Percentiles rank a stretch among this genome's conserved stretches.
These are phyloP conservation scores for Clarkia xantiana DNA, from an alignment of 345 rosid genomes.

Conservation along the genomic window DNA sequence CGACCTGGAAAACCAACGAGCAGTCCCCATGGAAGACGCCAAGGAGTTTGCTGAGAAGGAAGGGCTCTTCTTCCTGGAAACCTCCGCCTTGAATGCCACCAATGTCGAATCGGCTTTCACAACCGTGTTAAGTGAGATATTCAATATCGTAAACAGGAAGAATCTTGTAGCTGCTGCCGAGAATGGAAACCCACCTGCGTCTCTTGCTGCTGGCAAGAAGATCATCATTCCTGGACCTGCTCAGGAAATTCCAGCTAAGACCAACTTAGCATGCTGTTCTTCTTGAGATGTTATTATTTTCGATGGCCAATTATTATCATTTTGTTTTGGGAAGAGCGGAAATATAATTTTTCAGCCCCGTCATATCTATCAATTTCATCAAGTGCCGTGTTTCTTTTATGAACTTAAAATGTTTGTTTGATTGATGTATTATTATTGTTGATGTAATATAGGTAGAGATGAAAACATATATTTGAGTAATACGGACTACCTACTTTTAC, in stretches of 20 bases:
- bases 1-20: conserved; percentile 31
- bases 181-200: conserved; percentile 12
- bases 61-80: conserved; percentile 33
- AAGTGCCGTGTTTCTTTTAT: too few species aligned
- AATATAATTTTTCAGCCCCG: too few species aligned
- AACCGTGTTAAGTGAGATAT: conserved; percentile 16
- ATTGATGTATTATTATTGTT: too few species aligned
- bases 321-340: too few species aligned
- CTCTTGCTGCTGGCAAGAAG: conserved; percentile 17
- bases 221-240: conserved; percentile 14
- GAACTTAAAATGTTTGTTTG: too few species aligned
- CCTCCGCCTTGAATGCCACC: conserved; percentile 30
- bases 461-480: too few species aligned
- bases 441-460: too few species aligned
- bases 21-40: conserved; percentile 23
- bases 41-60: conserved; percentile 29
- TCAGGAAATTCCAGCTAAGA: conserved; percentile 13
- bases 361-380: too few species aligned
- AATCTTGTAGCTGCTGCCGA: conserved; percentile 9
- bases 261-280: conserved; percentile 10
- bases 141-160: conserved; percentile 16
- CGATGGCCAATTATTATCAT: too few species aligned
- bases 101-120: conserved; percentile 25
- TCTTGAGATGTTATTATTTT: not conserved
- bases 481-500: too few species aligned